Conservation (phyloP, 257 asterid species). For the Galeopsis tetrahit region DNA sequence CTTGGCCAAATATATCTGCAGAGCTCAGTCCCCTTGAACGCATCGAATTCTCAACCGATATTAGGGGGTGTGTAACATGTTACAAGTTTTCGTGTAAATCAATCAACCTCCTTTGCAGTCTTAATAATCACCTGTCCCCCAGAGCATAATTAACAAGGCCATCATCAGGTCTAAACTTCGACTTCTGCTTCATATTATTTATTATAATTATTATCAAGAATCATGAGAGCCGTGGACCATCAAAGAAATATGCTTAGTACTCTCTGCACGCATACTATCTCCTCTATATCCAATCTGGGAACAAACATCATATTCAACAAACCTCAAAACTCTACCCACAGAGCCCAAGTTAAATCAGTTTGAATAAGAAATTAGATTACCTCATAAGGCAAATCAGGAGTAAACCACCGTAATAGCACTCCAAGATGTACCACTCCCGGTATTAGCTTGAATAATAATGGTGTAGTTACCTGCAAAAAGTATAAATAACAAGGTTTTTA, state of each 20-base stretch:
- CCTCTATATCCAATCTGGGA: slow-evolving; percentile 79
- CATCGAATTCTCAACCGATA: not conserved
- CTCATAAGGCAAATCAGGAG: slow-evolving; percentile 64
- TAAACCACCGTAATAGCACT: slow-evolving; percentile 73
- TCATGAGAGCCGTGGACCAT: slow-evolving; percentile 68
- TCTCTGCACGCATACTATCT: slow-evolving; percentile 68
- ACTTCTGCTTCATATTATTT: slow-evolving; percentile 38
- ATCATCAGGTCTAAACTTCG: slow-evolving; percentile 54
- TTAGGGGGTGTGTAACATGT: slow-evolving; percentile 21
- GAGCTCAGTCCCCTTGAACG: not conserved
- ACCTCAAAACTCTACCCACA: slow-evolving; percentile 43
- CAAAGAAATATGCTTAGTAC: slow-evolving; percentile 68
- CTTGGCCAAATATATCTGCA: not conserved
- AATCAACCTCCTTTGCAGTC: slow-evolving; percentile 67
- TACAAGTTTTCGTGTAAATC: slow-evolving; percentile 42
- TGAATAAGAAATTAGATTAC: slow-evolving; percentile 37
- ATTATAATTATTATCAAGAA: slow-evolving; percentile 51
- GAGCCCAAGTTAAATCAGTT: slow-evolving; percentile 21
- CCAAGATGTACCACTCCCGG: slow-evolving; percentile 83
- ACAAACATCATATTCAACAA: slow-evolving; percentile 45
- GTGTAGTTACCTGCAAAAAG: slow-evolving; percentile 72
- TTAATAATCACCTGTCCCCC: slow-evolving; percentile 69
- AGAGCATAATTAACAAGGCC: slow-evolving; percentile 53
- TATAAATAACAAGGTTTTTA: slow-evolving; percentile 11
- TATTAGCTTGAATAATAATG: slow-evolving; percentile 79